phyloP scores from a whole-genome alignment of 108 stramenopile species.

The Skeletonema tropicum region DNA sequence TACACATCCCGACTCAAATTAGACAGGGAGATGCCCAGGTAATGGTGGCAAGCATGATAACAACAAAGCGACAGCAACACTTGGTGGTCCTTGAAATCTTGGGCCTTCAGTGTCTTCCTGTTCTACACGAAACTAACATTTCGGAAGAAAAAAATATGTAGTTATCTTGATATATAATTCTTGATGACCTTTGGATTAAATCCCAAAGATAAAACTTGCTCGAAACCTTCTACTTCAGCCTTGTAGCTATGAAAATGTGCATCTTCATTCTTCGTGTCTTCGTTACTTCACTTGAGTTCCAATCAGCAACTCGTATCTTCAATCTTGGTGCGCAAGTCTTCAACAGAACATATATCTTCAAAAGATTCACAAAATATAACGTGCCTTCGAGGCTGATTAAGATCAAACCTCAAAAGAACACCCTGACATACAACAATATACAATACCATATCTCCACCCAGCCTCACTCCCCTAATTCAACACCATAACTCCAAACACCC shows the following conservation, averaged over 20 bases:
- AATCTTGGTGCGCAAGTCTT: slow-evolving; percentile 2
- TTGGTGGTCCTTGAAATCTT: neutral
- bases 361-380: neutral
- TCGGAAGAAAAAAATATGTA: slow-evolving; percentile 16
- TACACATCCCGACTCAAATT: too few species aligned
- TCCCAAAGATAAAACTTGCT: slow-evolving; percentile 18
- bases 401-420: neutral
- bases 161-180: slow-evolving; percentile 27
- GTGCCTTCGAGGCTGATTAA: neutral
- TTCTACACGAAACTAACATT: slow-evolving; percentile 11
- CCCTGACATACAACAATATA: slow-evolving; percentile 9
- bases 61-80: neutral
- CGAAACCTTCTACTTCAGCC: slow-evolving; percentile 10
- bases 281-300: slow-evolving; percentile 10
- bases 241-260: neutral
- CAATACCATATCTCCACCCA: slow-evolving; percentile 4
- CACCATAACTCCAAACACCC: neutral
- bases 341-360: neutral
- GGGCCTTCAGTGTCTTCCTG: neutral
- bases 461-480: neutral
- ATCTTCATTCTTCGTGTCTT: slow-evolving; percentile 18
- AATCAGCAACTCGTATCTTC: neutral
- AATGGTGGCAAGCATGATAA: neutral
- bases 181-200: slow-evolving; percentile 10
- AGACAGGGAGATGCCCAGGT: neutral